A percentile compares a stretch with the other conserved stretches of the same genome.
Evolutionary conservation across 805 yeast species (phyloP).

Genomic region (Pichia sporocuriosa): DNA sequence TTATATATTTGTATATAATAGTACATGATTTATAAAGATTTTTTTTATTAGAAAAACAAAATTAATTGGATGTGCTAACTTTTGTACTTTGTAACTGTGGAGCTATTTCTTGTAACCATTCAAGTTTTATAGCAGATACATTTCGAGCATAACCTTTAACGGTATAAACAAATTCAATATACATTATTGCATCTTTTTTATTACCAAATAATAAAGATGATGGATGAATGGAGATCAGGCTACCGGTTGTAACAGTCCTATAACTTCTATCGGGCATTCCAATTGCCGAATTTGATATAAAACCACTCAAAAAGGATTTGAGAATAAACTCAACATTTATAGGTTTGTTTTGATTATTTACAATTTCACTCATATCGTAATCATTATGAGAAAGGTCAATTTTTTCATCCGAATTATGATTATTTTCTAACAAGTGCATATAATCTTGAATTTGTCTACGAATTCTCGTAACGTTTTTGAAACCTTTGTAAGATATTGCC

Average conservation of each 20-base stretch:
- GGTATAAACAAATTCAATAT: constrained; percentile 89
- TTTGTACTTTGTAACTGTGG: constrained; percentile 52
- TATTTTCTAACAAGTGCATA: constrained; percentile 41
- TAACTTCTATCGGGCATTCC: constrained; percentile 94
- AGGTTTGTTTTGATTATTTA: constrained; percentile 21
- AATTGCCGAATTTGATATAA: constrained; percentile 80
- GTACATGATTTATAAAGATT: background rate
- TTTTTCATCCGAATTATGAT: constrained; percentile 21
- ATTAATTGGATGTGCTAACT: constrained; percentile 12
- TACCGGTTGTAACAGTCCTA: constrained; percentile 79
- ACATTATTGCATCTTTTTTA: constrained; percentile 81
- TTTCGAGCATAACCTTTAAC: constrained; percentile 87
- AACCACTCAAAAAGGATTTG: constrained; percentile 79
- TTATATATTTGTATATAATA: too few species aligned
- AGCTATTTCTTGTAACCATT: constrained; percentile 81
- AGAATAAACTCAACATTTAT: constrained; percentile 53
- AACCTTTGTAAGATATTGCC: constrained; percentile 70
- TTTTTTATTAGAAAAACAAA: background rate
- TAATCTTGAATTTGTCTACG: constrained; percentile 70
- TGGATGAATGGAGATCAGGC: constrained; percentile 82
- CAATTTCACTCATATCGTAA: too few species aligned
- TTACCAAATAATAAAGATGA: constrained; percentile 82
- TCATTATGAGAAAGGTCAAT: constrained; percentile 26
- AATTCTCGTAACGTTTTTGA: constrained; percentile 68
- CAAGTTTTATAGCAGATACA: constrained; percentile 73